Conservation (phyloP, 2,329 filamentous ascomycete genomes). For the Nothophoma quercina region DNA sequence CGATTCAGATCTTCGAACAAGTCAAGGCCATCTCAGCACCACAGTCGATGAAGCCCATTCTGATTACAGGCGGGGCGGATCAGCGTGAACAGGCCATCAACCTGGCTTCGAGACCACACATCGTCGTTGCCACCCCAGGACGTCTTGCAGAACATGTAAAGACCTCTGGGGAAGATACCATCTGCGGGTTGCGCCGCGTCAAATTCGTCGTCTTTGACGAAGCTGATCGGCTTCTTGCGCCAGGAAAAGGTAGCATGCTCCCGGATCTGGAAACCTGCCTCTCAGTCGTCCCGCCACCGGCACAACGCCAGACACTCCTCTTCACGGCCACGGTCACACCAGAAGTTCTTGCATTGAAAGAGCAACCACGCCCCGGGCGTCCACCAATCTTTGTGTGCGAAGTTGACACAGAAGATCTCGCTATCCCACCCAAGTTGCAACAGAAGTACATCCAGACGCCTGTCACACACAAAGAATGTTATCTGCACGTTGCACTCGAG, state of each 20-base stretch:
- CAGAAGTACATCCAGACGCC: conserved; percentile 90
- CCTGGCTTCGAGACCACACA: conserved; percentile 80
- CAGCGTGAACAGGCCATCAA: conserved; percentile 91
- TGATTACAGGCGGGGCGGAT: conserved; percentile 92
- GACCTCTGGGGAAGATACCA: conserved; percentile 89
- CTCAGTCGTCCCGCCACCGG: conserved; percentile 77
- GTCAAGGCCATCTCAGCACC: conserved; percentile 90
- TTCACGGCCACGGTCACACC: conserved; percentile 96
- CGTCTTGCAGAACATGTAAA: conserved; percentile 92
- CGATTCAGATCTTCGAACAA: conserved; percentile 95
- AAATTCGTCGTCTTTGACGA: conserved; percentile 93
- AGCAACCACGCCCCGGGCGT: conserved; percentile 75
- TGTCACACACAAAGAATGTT: conserved; percentile 92
- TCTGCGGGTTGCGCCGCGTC: conserved; percentile 79
- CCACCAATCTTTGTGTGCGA: conserved; percentile 89
- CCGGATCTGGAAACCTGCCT: conserved; percentile 91
- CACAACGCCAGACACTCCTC: conserved; percentile 86
- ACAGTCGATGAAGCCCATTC: conserved; percentile 83
- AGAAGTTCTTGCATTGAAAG: conserved; percentile 86
- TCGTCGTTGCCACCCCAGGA: conserved; percentile 91
- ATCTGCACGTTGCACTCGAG: conserved; percentile 85
- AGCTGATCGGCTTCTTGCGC: conserved; percentile 85
- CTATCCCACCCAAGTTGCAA: conserved; percentile 79
- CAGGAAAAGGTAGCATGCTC: conserved; percentile 85
- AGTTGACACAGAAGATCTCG: conserved; percentile 74